These are phyloP conservation scores for Uncinocarpus reesii DNA, from an alignment of 2,329 filamentous ascomycete species.

Conservation along the genomic window DNA sequence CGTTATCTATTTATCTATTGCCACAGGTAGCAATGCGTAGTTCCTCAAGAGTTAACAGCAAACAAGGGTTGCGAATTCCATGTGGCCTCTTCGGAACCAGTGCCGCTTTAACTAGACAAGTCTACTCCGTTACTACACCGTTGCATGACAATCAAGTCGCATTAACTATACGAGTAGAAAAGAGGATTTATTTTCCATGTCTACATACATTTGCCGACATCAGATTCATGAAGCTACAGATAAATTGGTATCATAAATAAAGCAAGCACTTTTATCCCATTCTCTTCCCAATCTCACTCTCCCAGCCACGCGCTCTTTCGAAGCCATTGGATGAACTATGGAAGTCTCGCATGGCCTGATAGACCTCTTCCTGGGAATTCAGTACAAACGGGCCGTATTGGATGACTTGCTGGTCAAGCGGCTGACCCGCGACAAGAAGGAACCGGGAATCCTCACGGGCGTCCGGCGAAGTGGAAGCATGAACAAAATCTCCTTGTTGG, in stretches of 20 bases:
- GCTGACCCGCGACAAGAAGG: slow-evolving; percentile 65
- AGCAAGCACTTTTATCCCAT: slow-evolving; percentile 38
- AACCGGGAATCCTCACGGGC: slow-evolving; percentile 47
- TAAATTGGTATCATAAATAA: not conserved
- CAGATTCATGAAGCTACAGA: no score
- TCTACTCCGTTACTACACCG: not conserved
- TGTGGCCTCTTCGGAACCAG: slow-evolving; percentile 4
- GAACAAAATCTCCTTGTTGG: slow-evolving; percentile 63
- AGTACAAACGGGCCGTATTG: slow-evolving; percentile 84
- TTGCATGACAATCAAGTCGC: no score
- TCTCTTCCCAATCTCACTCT: slow-evolving; percentile 74
- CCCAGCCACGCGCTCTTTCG: slow-evolving; percentile 67
- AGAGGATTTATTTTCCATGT: no score
- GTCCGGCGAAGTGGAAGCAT: slow-evolving; percentile 56
- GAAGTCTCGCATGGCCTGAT: slow-evolving; percentile 66
- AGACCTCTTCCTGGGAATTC: slow-evolving; percentile 59
- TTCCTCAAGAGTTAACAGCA: not conserved
- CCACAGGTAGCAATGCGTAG: not conserved
- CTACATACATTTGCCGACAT: no score
- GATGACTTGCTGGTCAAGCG: slow-evolving; percentile 67
- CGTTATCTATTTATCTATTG: not conserved
- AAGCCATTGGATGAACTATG: slow-evolving; percentile 66
- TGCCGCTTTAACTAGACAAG: slow-evolving; percentile 3
- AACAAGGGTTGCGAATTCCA: not conserved
- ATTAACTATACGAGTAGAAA: no score